phyloP scores from a whole-genome alignment of 2,329 filamentous ascomycete species.

The Cryoendolithus antarcticus region DNA sequence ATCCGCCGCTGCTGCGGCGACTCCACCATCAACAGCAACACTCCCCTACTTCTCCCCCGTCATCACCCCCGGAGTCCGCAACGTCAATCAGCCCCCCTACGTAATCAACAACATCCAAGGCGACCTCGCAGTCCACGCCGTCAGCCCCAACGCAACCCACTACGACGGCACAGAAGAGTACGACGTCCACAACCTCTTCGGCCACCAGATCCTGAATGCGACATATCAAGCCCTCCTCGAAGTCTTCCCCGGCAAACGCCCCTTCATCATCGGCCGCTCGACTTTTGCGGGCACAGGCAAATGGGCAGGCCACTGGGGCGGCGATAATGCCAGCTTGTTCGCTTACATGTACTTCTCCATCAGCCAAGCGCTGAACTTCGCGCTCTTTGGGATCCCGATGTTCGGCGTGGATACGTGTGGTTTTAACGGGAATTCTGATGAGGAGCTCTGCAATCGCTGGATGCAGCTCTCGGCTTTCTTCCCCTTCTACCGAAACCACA shows the following conservation, averaged over 20 bases:
- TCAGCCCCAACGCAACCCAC: conserved; percentile 68
- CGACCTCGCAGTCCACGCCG: conserved; percentile 58
- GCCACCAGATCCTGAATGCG: conserved; percentile 62
- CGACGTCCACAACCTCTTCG: conserved; percentile 71
- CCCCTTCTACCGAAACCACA: conserved; percentile 70
- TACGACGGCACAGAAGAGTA: conserved; percentile 60
- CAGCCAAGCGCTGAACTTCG: conserved; percentile 63
- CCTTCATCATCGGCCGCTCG: conserved; percentile 73
- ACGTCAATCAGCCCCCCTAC: conserved; percentile 65
- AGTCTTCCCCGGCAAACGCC: conserved; percentile 55
- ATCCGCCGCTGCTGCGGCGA: conserved; percentile 25
- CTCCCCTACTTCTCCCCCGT: conserved; percentile 36
- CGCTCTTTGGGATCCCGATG: conserved; percentile 65
- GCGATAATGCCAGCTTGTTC: conserved; percentile 59
- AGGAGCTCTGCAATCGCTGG: conserved; percentile 58
- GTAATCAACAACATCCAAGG: conserved; percentile 62
- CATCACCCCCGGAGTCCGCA: conserved; percentile 50
- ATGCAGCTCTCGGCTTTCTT: conserved; percentile 60
- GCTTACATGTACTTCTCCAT: conserved; percentile 66
- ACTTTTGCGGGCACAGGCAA: conserved; percentile 68
- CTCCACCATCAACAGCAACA: conserved; percentile 16
- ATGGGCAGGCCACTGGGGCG: conserved; percentile 72
- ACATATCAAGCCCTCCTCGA: conserved; percentile 59
- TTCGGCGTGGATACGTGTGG: conserved; percentile 60
- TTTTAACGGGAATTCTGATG: conserved; percentile 54